Conservation (phyloP, 2,329 filamentous ascomycete genomes). For the Hymenoscyphus infarciens region DNA sequence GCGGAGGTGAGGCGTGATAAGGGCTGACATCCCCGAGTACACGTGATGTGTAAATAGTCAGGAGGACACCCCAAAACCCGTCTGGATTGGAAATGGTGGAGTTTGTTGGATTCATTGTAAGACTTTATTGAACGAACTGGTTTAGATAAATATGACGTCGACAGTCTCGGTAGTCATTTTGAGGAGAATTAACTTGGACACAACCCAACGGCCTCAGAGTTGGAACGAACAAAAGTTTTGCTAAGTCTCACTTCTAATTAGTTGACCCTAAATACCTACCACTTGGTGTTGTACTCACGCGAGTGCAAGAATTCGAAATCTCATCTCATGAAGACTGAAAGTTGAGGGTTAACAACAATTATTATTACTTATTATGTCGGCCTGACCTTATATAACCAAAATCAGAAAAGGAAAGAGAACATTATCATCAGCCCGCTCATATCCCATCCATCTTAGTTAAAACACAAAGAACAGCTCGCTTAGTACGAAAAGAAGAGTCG, state of each 20-base stretch:
- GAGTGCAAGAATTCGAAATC: not conserved
- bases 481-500: not conserved
- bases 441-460: not conserved
- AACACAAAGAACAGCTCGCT: not conserved
- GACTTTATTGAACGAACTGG: not conserved
- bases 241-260: not conserved
- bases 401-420: not conserved
- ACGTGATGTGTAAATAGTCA: not conserved
- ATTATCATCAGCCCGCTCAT: not conserved
- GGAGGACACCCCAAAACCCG: no score
- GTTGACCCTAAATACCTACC: not conserved
- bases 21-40: no score
- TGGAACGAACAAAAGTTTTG: no score
- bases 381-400: not conserved
- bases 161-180: not conserved
- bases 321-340: not conserved
- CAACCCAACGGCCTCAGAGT: no score
- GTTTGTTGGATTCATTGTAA: not conserved
- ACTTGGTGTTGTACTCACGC: not conserved
- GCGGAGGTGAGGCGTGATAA: slow-evolving; percentile 1
- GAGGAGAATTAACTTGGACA: not conserved
- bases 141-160: not conserved
- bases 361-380: not conserved
- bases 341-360: not conserved
- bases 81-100: no score